These are phyloP conservation scores for Rubia tinctorum DNA, from an alignment of 305 asterid species.

Conservation along the genomic window DNA sequence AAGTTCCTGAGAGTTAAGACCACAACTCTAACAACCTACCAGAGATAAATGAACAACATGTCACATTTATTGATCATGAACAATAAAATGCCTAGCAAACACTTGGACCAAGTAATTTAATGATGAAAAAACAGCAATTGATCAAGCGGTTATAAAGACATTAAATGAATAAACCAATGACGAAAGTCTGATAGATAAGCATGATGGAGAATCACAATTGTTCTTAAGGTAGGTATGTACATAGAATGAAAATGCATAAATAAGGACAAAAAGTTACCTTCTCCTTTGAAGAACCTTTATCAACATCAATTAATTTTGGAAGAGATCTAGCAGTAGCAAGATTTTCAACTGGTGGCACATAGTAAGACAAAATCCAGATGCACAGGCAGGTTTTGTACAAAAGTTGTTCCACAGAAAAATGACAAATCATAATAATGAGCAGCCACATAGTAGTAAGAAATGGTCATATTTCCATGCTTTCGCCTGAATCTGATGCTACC, in stretches of 20 bases:
- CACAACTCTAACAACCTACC: conserved; percentile 85
- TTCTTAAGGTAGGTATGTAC: neutral
- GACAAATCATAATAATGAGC: neutral
- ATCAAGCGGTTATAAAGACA: neutral
- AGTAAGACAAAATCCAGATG: conserved; percentile 88
- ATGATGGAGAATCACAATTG: neutral
- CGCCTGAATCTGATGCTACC: conserved; percentile 2
- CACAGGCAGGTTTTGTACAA: conserved; percentile 91
- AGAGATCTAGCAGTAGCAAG: conserved; percentile 67
- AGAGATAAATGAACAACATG: conserved; percentile 18
- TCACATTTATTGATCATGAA: neutral
- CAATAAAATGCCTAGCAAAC: neutral
- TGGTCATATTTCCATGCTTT: neutral
- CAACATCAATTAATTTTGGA: conserved; percentile 69
- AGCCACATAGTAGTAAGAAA: neutral
- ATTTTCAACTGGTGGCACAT: conserved; percentile 77
- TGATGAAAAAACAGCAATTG: neutral
- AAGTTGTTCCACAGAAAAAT: conserved; percentile 48
- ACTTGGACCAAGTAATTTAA: neutral
- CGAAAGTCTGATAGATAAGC: neutral
- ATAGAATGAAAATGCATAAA: neutral
- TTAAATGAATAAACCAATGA: neutral
- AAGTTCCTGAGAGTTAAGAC: conserved; percentile 78
- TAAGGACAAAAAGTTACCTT: conserved; percentile 43
- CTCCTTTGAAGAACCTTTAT: conserved; percentile 87